Conservation (phyloP, 495 filamentous ascomycete genomes). For the Aspergillus ostianus region DNA sequence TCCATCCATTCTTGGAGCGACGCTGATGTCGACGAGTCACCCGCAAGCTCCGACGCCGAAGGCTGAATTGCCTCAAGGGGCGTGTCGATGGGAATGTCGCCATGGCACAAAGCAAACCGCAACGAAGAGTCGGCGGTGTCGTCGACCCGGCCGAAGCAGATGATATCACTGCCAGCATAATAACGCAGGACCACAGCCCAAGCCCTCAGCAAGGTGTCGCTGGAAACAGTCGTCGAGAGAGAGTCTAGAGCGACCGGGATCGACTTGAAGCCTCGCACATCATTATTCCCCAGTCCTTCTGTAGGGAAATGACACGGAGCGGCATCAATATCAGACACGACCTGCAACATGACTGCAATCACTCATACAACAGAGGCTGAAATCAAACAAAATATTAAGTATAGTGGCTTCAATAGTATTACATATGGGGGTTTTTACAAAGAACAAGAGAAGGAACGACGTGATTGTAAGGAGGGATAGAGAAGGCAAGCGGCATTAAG, state of each 20-base stretch:
- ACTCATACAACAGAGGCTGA: neutral
- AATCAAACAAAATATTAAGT: neutral
- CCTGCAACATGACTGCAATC: constrained; percentile 11
- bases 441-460: neutral
- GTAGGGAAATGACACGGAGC: constrained; percentile 16
- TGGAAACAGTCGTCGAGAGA: neutral
- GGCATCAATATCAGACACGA: constrained; percentile 11
- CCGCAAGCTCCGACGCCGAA: constrained; percentile 3
- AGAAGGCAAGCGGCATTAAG: neutral
- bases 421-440: constrained; percentile 3
- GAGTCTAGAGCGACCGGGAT: constrained; percentile 8
- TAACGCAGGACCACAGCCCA: constrained; percentile 46
- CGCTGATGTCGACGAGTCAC: neutral
- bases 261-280: constrained; percentile 11
- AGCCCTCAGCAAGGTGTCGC: constrained; percentile 15
- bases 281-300: constrained; percentile 7
- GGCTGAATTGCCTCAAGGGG: constrained; percentile 6
- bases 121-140: neutral
- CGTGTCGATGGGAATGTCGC: constrained; percentile 10
- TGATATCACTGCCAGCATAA: constrained; percentile 43
- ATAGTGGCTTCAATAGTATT: neutral
- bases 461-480: neutral
- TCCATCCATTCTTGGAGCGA: constrained; percentile 15
- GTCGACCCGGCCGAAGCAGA: constrained; percentile 42
- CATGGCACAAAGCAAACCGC: constrained; percentile 13